These are phyloP conservation scores for Daldinia decipiens DNA, from an alignment of 495 filamentous ascomycete species.

Conservation along the genomic window DNA sequence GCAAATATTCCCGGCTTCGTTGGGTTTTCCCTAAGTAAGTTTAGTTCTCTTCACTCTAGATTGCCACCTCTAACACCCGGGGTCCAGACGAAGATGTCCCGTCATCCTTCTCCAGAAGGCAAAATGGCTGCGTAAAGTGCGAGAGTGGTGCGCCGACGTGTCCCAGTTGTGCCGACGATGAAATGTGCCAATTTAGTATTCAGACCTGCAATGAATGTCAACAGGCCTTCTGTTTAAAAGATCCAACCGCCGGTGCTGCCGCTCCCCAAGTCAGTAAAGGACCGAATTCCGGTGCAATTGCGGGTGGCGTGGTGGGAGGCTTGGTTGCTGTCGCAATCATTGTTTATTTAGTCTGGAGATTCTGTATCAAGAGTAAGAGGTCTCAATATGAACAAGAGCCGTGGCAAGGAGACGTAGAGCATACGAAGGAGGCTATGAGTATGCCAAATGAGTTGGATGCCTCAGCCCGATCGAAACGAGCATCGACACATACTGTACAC, in stretches of 20 bases:
- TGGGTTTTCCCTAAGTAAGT: slow-evolving; percentile 47
- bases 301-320: slow-evolving; percentile 85
- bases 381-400: slow-evolving; percentile 63
- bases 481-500: slow-evolving; percentile 85
- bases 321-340: slow-evolving; percentile 72
- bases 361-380: slow-evolving; percentile 83
- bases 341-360: slow-evolving; percentile 85
- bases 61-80: slow-evolving; percentile 27
- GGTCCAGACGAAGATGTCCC: slow-evolving; percentile 39
- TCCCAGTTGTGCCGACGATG: slow-evolving; percentile 61
- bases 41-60: background rate
- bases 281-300: slow-evolving; percentile 81
- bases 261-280: slow-evolving; percentile 48
- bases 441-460: slow-evolving; percentile 67
- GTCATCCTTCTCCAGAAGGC: slow-evolving; percentile 42
- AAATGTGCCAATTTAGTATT: slow-evolving; percentile 53
- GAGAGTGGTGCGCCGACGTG: slow-evolving; percentile 50
- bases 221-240: slow-evolving; percentile 54
- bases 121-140: slow-evolving; percentile 47
- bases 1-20: slow-evolving; percentile 48
- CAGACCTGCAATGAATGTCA: slow-evolving; percentile 50
- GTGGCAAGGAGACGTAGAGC: slow-evolving; percentile 65
- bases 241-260: slow-evolving; percentile 43
- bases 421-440: slow-evolving; percentile 61
- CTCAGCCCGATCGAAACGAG: slow-evolving; percentile 68